Base-by-base conservation (phyloP, 768 basidiomycete species). In the Dioszegia crocea region DNA sequence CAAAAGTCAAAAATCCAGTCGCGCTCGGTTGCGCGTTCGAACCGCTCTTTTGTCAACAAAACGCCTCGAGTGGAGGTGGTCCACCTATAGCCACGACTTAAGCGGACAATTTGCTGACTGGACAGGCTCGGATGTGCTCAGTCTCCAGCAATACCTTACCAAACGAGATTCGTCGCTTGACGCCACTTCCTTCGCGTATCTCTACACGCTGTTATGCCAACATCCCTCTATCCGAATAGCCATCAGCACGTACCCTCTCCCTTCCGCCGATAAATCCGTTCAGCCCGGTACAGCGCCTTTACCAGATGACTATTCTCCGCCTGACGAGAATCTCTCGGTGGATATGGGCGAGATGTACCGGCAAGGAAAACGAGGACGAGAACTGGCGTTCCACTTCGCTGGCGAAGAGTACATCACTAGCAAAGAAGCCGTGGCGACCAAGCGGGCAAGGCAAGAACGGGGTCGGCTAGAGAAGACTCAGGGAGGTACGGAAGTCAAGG, bases 111-210 rank as follows among this genome's bases (percentile, higher is more conserved):
- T 17, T 5, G 39, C 52, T 54, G 39, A 54, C 47, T 14, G 17
- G 8, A n/a, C 19, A 73, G 71, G 71, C 2, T 59, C 58, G 43
- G 68, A 73, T 36, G 64, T 62, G 5, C 27, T 56, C n/a, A 44
- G 48, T 19, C 46, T 73, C 10, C 50, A 64, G 10, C 43, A 56
- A 26, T 62, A 73, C 44, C 57, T 73, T 24, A 24, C 50, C n/a
- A 62, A 52, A 27, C 40, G 52, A 6, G 68, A 73, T 24, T 44
- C 64, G 4, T 53, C 56, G 11, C 55, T 67, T 16, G 71, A 73
- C 57, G 38, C 53, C 3, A 64, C 59, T 19, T 69, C 60, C 44
- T 73, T 73, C 59, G 49, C 66, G n/a, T 65, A 68, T 55, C 48
- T 73, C 33, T 73, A 58, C 45, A 60, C 61, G 3, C 27, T 64